Conservation (phyloP, 2,329 filamentous ascomycete species). For the Trichoderma simmonsii region DNA sequence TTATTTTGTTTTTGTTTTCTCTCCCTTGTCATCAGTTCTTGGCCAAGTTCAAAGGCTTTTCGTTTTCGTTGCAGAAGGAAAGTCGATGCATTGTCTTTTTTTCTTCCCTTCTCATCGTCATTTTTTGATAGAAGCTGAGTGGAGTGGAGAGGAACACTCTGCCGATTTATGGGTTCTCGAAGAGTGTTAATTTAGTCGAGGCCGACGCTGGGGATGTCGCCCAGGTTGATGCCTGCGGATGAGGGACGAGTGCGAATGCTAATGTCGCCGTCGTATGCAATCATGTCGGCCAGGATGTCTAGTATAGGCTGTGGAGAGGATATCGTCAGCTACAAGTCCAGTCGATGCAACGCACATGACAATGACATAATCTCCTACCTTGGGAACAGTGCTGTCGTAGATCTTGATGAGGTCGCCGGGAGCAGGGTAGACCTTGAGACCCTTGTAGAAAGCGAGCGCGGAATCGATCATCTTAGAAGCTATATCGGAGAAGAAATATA, state of each 20-base stretch:
- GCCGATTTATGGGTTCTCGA: neutral
- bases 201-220: constrained; percentile 50
- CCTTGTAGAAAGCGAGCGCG: constrained; percentile 95
- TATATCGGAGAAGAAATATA: constrained; percentile 30
- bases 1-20: constrained; percentile 6
- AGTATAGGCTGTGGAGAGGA: constrained; percentile 66
- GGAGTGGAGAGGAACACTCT: constrained; percentile 8
- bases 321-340: neutral
- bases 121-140: neutral
- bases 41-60: neutral
- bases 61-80: neutral
- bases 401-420: constrained; percentile 90
- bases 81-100: neutral
- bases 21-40: neutral
- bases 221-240: constrained; percentile 40
- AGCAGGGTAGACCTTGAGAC: constrained; percentile 95
- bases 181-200: constrained; percentile 46
- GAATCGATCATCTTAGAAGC: constrained; percentile 73
- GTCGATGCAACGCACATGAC: neutral
- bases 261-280: constrained; percentile 79
- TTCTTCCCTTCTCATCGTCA: neutral
- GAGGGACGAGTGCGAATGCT: constrained; percentile 50
- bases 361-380: constrained; percentile 57
- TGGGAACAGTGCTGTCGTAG: constrained; percentile 97
- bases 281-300: constrained; percentile 96